phyloP scores from a whole-genome alignment of 768 basidiomycete genomes.

The Kwoniella botswanensis region DNA sequence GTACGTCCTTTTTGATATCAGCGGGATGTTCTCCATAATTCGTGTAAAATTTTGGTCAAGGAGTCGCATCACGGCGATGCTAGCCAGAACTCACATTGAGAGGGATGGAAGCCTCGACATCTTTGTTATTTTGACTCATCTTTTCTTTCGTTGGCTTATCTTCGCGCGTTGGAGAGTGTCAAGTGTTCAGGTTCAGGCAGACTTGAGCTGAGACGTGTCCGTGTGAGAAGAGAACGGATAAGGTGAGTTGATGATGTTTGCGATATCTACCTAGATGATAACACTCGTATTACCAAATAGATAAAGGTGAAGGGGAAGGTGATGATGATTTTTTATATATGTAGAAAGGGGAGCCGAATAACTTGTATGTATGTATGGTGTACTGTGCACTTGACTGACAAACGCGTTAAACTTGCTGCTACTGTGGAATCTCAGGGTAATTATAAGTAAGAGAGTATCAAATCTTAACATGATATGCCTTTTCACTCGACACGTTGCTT shows the following conservation, averaged over 20 bases:
- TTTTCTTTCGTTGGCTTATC: background rate
- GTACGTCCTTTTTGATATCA: background rate
- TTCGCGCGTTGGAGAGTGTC: background rate
- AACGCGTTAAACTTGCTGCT: too few relatives aligned
- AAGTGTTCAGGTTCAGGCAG: too few relatives aligned
- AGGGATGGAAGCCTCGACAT: slow-evolving; percentile 46
- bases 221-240: background rate
- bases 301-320: background rate
- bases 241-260: background rate
- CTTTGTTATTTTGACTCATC: slow-evolving; percentile 37
- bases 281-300: background rate
- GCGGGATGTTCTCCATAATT: too few relatives aligned
- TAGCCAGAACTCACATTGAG: slow-evolving; percentile 50
- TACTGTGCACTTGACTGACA: too few relatives aligned
- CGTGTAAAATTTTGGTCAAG: too few relatives aligned
- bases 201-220: background rate
- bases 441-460: too few relatives aligned
- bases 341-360: background rate
- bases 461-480: too few relatives aligned
- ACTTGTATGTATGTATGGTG: too few relatives aligned
- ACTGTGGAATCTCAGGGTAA: too few relatives aligned
- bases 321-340: slow-evolving; percentile 2
- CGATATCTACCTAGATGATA: background rate
- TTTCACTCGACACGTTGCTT: background rate
- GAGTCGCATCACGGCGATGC: too few relatives aligned